A percentile compares a stretch with the other conserved stretches of the same genome.
These are phyloP conservation scores for Pseudocercospora fuligena DNA, from an alignment of 2,329 filamentous ascomycete genomes.

Conservation along the genomic window DNA sequence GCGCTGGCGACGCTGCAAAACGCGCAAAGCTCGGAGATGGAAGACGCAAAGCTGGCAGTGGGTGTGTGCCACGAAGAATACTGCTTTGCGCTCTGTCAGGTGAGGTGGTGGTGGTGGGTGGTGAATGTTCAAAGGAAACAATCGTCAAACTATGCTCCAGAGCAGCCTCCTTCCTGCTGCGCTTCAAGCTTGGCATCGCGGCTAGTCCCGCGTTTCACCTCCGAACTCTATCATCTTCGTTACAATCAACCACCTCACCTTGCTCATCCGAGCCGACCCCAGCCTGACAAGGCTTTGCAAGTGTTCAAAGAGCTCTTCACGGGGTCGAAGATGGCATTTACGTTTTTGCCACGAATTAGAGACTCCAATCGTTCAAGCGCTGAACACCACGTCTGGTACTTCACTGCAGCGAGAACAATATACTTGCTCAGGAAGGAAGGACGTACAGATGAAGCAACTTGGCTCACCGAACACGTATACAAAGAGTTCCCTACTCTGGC, in stretches of 20 bases:
- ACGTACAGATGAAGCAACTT: neutral
- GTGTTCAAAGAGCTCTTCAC: neutral
- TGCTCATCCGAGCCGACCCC: conserved; percentile 10
- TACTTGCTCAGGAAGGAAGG: neutral
- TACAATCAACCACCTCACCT: neutral
- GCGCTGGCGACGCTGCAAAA: neutral
- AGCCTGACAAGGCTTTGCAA: neutral
- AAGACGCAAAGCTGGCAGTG: conserved; percentile 2
- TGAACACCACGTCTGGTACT: neutral
- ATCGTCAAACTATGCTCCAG: neutral
- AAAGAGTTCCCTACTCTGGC: conserved; percentile 4
- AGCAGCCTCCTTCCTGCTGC: neutral
- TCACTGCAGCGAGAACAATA: neutral
- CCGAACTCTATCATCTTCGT: neutral
- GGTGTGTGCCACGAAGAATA: neutral
- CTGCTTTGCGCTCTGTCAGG: neutral
- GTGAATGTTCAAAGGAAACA: neutral
- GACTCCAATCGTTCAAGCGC: neutral
- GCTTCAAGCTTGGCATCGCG: neutral
- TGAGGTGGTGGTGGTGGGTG: neutral
- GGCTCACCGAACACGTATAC: neutral
- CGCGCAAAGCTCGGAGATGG: neutral
- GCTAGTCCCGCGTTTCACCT: neutral
- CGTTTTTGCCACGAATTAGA: neutral
- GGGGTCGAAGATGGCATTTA: neutral